Evolutionary conservation across 225 moss, liverwort and hornwort genomes (phyloP).

Genomic region (Sphagnum contortum): DNA sequence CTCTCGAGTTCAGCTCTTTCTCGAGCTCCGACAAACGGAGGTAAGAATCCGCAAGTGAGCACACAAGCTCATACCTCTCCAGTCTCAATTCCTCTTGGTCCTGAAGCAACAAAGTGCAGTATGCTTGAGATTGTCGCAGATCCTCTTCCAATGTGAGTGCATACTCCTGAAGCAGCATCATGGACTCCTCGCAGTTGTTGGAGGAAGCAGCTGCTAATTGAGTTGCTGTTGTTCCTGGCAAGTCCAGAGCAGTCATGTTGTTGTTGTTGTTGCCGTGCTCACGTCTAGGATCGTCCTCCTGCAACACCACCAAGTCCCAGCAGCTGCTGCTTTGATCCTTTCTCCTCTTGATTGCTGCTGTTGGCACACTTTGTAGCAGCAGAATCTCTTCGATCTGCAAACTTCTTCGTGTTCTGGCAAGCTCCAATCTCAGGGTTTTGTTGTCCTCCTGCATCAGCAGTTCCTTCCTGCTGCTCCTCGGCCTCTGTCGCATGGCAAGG

Average conservation of each 20-base stretch:
- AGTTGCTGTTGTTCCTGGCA: conserved; percentile 39
- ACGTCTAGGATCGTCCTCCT: conserved; percentile 22
- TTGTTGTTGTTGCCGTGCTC: conserved; percentile 8
- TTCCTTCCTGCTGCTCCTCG: conserved; percentile 32
- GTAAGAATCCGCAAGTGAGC: no score
- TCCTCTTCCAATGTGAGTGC: conserved; percentile 20
- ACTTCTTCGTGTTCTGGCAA: conserved; percentile 25
- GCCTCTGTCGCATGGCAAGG: no score
- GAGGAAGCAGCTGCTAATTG: conserved; percentile 41
- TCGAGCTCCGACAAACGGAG: conserved; percentile 4
- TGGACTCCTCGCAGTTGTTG: conserved; percentile 6
- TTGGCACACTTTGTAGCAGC: background rate
- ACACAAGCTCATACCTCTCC: conserved; percentile 24
- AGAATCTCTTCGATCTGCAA: conserved; percentile 21
- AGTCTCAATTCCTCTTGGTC: conserved; percentile 21
- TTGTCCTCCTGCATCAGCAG: conserved; percentile 33
- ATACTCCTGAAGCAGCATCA: conserved; percentile 18
- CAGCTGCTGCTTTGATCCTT: conserved; percentile 20
- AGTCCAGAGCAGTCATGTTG: conserved; percentile 36
- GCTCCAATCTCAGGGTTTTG: conserved; percentile 28
- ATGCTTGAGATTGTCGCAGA: conserved; percentile 24
- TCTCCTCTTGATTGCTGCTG: conserved; percentile 37
- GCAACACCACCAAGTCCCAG: background rate
- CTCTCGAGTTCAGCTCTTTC: conserved; percentile 6
- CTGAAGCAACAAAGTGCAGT: conserved; percentile 18